phyloP scores from a whole-genome alignment of 176 grass and related monocot genomes.

The Juncus effusus region DNA sequence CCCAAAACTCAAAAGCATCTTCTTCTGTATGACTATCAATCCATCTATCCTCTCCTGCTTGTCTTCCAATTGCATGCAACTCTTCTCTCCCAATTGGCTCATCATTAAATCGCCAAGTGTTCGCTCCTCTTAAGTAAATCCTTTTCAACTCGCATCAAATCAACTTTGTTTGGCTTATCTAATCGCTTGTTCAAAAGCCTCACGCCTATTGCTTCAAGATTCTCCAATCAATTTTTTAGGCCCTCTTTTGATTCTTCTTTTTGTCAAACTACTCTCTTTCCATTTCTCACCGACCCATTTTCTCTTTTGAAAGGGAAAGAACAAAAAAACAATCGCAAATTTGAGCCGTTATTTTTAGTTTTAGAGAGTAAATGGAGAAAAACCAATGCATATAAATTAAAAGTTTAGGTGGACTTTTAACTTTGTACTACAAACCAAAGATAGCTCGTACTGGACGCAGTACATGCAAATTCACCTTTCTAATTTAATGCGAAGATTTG shows the following conservation, averaged over 20 bases:
- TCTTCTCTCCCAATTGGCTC: too few species aligned
- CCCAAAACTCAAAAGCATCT: too few species aligned
- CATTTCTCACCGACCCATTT: slow-evolving; percentile 23
- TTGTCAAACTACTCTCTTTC: not conserved
- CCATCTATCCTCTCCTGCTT: too few species aligned
- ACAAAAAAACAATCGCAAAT: not conserved
- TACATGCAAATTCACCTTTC: not conserved
- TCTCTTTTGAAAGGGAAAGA: slow-evolving; percentile 2
- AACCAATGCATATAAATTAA: slow-evolving; percentile 13
- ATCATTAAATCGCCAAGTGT: not conserved
- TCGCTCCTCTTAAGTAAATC: not conserved
- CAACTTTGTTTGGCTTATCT: not conserved
- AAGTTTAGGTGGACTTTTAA: not conserved
- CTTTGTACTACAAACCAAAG: slow-evolving; percentile 29
- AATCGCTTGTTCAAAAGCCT: too few species aligned
- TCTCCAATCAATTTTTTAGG: slow-evolving; percentile 12
- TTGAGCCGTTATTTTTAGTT: slow-evolving; percentile 7
- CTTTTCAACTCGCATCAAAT: not conserved
- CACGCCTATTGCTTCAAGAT: slow-evolving; percentile 5
- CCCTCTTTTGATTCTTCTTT: too few species aligned
- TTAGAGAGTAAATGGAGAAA: not conserved
- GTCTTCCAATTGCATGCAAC: too few species aligned
- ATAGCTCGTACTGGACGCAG: slow-evolving; percentile 9
- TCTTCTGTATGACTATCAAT: too few species aligned
- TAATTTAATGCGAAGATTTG: not conserved